Evolutionary conservation across 2,329 filamentous ascomycete species (phyloP), one percentile per base, ranked within the genome.

Genomic region (Fusarium xylarioides): DNA sequence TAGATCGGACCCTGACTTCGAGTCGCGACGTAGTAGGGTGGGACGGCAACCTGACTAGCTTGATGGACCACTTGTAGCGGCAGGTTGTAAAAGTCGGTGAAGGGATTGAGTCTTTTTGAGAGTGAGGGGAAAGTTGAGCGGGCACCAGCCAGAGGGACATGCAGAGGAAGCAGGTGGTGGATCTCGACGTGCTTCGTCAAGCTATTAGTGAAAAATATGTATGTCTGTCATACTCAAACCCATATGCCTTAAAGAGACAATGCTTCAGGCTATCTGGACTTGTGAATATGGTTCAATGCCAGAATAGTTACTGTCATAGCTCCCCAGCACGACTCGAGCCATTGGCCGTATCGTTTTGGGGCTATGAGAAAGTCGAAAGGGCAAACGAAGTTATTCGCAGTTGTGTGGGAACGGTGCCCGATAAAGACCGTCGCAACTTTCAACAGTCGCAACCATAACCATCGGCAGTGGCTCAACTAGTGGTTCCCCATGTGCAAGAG

Each of bases 51-150:
- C 62, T 58, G 58, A 70, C 68, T 74, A 77, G 65, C 62, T 69
- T 63, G 55, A 66, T 63, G 71, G 70, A 70, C 76, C 77, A 79
- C 77, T 70, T 63, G 62, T 55, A 71, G 71, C 58, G 71, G 72
- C 55, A 61, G 70, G 58, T 58, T 55, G 70, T 66, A 79, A 80
- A 80, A 80, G 78, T 80, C 78, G 78, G 78, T 80, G 78, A 80
- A 77, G 76, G 67, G 66, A 61, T 68, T 69, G 68, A 68, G 69
- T 55, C 68, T 59, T 57, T 65, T 65, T 40, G 26, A 56, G 23
- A 66, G 61, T 64, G 68, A 71, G 74, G 74, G 71, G 75, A 34
- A 66, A 68, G 34, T 61, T 46, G 54, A 71, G 74, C 64, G 71
- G 75, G 68, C 71, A 74, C 66, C 68, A 73, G 66, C 68, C 66